A percentile compares a stretch with the other conserved stretches of the same genome.
phyloP scores from a whole-genome alignment of 768 basidiomycete species.

The Suillus placidus region DNA sequence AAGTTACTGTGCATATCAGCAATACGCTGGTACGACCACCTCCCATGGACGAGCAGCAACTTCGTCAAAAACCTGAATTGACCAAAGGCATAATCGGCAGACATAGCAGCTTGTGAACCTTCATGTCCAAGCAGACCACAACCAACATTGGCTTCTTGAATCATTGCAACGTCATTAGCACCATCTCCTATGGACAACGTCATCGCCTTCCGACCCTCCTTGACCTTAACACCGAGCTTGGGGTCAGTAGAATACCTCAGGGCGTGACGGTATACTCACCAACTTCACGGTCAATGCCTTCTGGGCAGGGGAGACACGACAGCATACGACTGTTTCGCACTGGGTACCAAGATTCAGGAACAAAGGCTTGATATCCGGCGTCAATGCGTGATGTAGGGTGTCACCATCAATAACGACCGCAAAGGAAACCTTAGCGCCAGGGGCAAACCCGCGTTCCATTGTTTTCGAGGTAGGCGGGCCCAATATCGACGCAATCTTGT shows the following conservation, averaged over 20 bases:
- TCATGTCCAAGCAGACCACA: conserved; percentile 93
- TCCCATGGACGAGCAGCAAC: conserved; percentile 89
- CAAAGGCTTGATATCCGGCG: conserved; percentile 73
- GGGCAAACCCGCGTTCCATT: conserved; percentile 64
- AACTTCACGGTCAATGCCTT: conserved; percentile 97
- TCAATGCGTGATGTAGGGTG: conserved; percentile 81
- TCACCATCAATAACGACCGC: conserved; percentile 98
- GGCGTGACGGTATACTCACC: conserved; percentile 44
- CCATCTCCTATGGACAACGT: conserved; percentile 96
- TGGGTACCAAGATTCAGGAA: conserved; percentile 94
- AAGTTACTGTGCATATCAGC: conserved; percentile 98
- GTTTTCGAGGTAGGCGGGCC: conserved; percentile 72
- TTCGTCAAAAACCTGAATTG: conserved; percentile 95
- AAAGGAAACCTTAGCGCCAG: conserved; percentile 71
- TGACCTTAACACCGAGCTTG: conserved; percentile 58
- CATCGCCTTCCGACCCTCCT: conserved; percentile 95
- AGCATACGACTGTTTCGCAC: conserved; percentile 98
- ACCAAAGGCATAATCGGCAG: conserved; percentile 97
- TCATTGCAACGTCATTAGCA: conserved; percentile 99
- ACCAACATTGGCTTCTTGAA: conserved; percentile 98
- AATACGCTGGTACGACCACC: conserved; percentile 95
- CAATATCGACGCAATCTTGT: conserved; percentile 88
- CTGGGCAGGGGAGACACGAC: conserved; percentile 96
- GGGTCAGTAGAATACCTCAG: conserved; percentile 10
- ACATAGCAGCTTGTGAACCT: conserved; percentile 98